phyloP scores from a whole-genome alignment of 306 rosid genomes.

The Nissolia schottii region DNA sequence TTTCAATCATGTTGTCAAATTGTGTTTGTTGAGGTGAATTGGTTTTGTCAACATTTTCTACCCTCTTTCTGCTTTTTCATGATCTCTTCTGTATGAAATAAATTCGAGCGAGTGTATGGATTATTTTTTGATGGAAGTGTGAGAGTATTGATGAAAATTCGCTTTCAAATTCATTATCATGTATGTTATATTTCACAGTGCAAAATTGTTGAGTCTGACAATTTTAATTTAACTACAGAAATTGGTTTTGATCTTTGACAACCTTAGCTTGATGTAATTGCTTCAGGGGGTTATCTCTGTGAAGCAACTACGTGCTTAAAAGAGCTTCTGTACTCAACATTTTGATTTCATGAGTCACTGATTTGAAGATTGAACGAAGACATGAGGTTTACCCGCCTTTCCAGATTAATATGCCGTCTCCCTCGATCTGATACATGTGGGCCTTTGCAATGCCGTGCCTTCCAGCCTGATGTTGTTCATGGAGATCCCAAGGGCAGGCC shows the following conservation, averaged over 20 bases:
- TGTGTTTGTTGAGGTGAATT: background rate
- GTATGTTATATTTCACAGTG: background rate
- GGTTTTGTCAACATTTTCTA: background rate
- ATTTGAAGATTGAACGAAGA: conserved; percentile 20
- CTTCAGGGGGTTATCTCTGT: conserved; percentile 24
- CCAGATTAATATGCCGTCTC: conserved; percentile 25
- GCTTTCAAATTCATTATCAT: background rate
- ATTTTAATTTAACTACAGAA: background rate
- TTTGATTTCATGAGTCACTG: conserved; percentile 17
- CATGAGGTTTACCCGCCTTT: conserved; percentile 41
- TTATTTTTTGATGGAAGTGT: too few species aligned
- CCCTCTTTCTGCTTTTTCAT: background rate
- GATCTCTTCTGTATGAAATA: background rate
- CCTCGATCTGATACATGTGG: background rate
- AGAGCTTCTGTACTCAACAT: background rate
- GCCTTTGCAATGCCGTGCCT: conserved; percentile 33
- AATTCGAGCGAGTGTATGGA: too few species aligned
- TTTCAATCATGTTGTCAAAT: background rate
- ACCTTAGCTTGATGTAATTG: background rate
- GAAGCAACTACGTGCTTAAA: background rate
- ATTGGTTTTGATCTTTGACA: background rate
- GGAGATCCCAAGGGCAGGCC: conserved; percentile 36
- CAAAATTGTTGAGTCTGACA: background rate
- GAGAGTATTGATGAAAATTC: background rate
- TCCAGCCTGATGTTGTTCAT: conserved; percentile 33